These are phyloP conservation scores for Tulasnella sp. DNA, from an alignment of 768 basidiomycete species.

Conservation along the genomic window DNA sequence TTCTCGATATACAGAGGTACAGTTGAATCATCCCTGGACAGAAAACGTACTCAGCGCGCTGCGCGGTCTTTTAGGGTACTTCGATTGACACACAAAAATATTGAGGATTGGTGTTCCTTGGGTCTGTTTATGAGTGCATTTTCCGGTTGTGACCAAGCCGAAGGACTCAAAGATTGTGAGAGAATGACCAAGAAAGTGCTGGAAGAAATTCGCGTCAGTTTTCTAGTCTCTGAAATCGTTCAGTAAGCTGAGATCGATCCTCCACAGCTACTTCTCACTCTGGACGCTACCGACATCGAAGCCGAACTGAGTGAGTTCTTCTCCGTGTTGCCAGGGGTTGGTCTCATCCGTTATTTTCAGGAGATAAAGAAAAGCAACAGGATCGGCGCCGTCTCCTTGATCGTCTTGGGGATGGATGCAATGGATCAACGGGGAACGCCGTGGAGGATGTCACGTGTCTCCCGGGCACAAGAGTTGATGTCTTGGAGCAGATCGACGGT, in stretches of 20 bases:
- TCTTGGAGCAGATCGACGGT: background rate
- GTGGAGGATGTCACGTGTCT: background rate
- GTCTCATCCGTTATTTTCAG: background rate
- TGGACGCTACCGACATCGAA: background rate
- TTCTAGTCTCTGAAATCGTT: background rate
- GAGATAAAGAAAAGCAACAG: background rate
- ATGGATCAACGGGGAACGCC: background rate
- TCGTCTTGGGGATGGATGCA: background rate
- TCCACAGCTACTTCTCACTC: background rate
- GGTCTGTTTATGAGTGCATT: background rate
- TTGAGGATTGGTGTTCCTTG: background rate
- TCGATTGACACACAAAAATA: background rate
- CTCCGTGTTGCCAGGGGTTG: no score
- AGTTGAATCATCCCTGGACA: no score
- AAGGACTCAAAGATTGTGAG: background rate
- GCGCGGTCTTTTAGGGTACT: background rate
- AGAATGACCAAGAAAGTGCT: background rate
- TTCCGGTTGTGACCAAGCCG: background rate
- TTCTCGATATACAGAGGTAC: background rate
- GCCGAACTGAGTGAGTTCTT: background rate
- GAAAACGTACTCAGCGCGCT: no score
- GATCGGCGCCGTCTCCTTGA: background rate
- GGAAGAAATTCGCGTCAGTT: background rate
- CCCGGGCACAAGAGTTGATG: background rate
- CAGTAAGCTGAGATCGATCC: background rate